phyloP scores from a whole-genome alignment of 2,329 filamentous ascomycete species.

The Blastomyces parvus region DNA sequence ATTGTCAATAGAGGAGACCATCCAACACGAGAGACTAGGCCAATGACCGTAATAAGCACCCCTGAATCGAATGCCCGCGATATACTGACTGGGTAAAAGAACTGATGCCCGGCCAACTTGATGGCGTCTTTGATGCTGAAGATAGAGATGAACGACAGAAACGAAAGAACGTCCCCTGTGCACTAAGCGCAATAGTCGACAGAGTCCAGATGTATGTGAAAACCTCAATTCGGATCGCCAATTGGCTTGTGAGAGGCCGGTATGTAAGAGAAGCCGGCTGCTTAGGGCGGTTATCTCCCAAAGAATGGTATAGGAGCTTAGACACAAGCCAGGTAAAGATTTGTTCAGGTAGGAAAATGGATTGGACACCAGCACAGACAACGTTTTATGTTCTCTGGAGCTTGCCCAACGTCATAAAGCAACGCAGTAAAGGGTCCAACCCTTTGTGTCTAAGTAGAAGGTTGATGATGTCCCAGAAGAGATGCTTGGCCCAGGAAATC shows the following conservation, averaged over 20 bases:
- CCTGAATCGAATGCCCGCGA: slow-evolving; percentile 64
- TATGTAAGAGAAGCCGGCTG: slow-evolving; percentile 50
- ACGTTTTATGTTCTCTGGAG: not conserved
- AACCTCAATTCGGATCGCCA: slow-evolving; percentile 58
- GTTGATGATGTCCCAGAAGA: not conserved
- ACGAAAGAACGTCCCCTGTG: slow-evolving; percentile 56
- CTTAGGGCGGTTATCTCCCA: slow-evolving; percentile 57
- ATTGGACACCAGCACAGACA: too few species aligned
- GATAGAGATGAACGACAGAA: slow-evolving; percentile 45
- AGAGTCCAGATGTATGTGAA: slow-evolving; percentile 67
- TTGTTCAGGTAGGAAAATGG: slow-evolving; percentile 59
- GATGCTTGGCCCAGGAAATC: not conserved
- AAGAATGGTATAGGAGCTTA: slow-evolving; percentile 54
- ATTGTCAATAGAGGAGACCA: slow-evolving; percentile 56
- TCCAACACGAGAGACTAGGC: slow-evolving; percentile 57
- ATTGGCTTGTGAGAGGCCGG: slow-evolving; percentile 56
- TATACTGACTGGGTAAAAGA: slow-evolving; percentile 66
- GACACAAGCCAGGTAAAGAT: slow-evolving; percentile 49
- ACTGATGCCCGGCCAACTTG: slow-evolving; percentile 58
- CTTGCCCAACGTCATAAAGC: not conserved
- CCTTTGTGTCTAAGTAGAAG: not conserved
- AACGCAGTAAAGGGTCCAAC: not conserved
- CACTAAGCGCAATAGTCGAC: slow-evolving; percentile 57
- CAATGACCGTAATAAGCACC: slow-evolving; percentile 70
- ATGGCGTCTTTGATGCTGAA: slow-evolving; percentile 54